These are phyloP conservation scores for Nicotiana attenuata DNA, from an alignment of 257 asterid species.

Conservation along the genomic window DNA sequence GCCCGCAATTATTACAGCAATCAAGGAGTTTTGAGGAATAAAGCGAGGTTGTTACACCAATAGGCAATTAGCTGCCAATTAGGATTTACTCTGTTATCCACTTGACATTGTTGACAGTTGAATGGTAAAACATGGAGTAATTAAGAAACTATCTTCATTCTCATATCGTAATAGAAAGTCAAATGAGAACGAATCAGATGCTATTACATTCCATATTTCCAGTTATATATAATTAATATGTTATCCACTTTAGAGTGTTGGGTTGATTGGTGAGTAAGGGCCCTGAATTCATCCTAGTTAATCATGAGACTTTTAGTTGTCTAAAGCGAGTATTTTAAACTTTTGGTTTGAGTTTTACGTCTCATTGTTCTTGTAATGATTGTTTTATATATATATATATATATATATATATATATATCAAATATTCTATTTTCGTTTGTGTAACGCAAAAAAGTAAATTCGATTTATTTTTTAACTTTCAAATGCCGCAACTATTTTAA, in stretches of 20 bases:
- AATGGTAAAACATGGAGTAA: neutral
- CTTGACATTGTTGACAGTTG: neutral
- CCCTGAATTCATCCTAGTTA: neutral
- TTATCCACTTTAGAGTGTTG: neutral
- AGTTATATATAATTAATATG: neutral
- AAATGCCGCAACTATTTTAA: too few species aligned
- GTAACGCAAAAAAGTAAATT: too few species aligned
- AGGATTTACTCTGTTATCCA: neutral
- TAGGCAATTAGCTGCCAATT: neutral
- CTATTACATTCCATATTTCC: neutral
- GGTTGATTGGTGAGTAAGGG: neutral
- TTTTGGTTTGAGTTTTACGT: neutral
- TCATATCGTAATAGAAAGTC: neutral
- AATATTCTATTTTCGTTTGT: too few species aligned
- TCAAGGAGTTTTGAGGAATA: neutral
- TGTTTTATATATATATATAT: neutral
- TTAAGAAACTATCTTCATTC: neutral
- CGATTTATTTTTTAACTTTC: too few species aligned
- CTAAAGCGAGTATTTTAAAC: neutral
- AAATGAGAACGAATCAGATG: neutral
- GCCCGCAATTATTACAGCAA: neutral
- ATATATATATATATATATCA: too few species aligned
- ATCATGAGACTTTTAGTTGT: neutral
- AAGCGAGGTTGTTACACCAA: constrained; percentile 6
- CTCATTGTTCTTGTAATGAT: neutral